Evolutionary conservation across 225 moss, liverwort and hornwort species (phyloP).

Genomic region (Climacium dendroides): DNA sequence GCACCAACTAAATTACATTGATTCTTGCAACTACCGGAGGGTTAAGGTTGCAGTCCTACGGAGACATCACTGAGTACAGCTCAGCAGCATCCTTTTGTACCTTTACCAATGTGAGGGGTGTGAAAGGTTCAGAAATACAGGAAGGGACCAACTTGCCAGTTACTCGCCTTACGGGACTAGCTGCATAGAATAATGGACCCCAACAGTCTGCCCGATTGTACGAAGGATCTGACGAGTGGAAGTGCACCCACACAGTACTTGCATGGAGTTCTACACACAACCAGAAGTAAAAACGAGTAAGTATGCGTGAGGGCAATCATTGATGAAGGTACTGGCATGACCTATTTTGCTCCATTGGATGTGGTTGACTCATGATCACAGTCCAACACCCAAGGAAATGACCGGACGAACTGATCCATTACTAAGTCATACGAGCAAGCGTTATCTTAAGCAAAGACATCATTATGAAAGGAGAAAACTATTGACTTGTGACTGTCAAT

Average conservation of each 20-base stretch:
- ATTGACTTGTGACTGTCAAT: conserved; percentile 4
- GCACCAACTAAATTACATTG: conserved; percentile 26
- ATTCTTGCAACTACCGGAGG: background rate
- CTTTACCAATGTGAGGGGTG: conserved; percentile 21
- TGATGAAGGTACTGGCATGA: background rate
- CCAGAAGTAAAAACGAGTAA: background rate
- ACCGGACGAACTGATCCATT: background rate
- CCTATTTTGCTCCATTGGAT: background rate
- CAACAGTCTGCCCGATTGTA: conserved; percentile 60
- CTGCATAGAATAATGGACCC: conserved; percentile 66
- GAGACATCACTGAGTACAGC: conserved; percentile 35
- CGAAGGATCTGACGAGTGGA: conserved; percentile 46
- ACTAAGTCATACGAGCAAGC: background rate
- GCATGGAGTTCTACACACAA: conserved; percentile 42
- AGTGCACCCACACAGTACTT: conserved; percentile 66
- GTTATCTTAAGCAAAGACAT: background rate
- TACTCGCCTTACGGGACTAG: conserved; percentile 27
- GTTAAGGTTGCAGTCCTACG: background rate
- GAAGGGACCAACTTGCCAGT: conserved; percentile 26
- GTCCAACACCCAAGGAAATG: background rate
- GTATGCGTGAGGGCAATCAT: background rate
- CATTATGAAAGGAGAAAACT: background rate
- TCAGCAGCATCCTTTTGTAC: conserved; percentile 31
- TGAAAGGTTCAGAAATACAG: conserved; percentile 33
- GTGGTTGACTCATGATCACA: background rate